Base-by-base conservation (phyloP, 495 filamentous ascomycete genomes). In the Aspergillus carlsbadensis region DNA sequence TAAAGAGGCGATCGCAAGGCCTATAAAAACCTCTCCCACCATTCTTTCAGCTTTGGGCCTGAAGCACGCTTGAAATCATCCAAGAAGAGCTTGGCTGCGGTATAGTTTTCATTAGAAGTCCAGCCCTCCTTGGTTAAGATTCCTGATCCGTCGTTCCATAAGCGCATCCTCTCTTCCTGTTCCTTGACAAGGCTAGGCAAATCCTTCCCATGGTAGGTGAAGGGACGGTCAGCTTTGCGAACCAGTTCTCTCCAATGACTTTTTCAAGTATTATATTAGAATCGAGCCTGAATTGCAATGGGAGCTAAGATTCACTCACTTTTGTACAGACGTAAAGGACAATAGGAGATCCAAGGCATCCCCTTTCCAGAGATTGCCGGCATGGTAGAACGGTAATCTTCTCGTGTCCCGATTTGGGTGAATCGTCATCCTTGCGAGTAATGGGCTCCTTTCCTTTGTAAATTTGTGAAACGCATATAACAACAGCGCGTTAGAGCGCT, bases 91-190 rank as follows among this genome's bases (percentile, higher is more conserved):
- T 26, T 40, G 35, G 49, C 36, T 17, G 29, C 18, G 11, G 29
- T 35, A 13, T 52, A 52, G 39, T 18, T 41, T 31, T 24, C 49
- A 40, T 52, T 35, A 14, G 49, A 52, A 5, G 62, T 65, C 62
- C 63, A 67, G 54, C 66, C 48, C 59, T 69, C 53, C 42, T 58
- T 29, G 54, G 62, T 50, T n/a, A 61, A 39, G 11, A 61, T 41
- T 46, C 49, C 26, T 53, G 48, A 31, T 50, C 65, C 15, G 29
- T 51, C n/a, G n/a, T 62, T 39, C 55, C 52, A 62, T 21, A 69
- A 62, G 20, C 58, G 39, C 66, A 61, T 56, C 57, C 69, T 33
- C 62, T 56, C 13, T 65, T 48, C 21, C 66, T 54, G 42, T 65
- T 29, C 26, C 63, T 34, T 60, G 52, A 31, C 44, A 40, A 43